Percentiles rank a stretch among this genome's conserved stretches.
Evolutionary conservation across 495 filamentous ascomycete species (phyloP).

Genomic region (Aspergillus kassunensis): DNA sequence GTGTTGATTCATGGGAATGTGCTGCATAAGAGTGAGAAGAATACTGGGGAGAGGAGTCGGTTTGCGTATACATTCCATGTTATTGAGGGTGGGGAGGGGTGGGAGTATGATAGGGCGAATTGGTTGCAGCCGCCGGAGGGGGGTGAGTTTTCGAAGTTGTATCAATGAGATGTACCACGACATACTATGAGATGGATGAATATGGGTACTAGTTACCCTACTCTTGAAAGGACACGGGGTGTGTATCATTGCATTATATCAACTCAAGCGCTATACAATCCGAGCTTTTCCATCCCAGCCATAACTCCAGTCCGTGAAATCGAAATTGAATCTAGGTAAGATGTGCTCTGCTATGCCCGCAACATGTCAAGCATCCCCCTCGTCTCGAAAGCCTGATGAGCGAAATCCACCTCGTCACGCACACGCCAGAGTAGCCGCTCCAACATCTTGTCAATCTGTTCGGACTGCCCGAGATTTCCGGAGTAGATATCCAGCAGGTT

Average conservation of each 20-base stretch:
- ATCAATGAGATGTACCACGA: conserved; percentile 17
- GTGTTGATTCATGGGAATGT: conserved; percentile 96
- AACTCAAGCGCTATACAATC: conserved; percentile 4
- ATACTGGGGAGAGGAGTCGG: conserved; percentile 74
- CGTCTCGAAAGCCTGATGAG: conserved; percentile 72
- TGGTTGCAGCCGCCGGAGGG: conserved; percentile 86
- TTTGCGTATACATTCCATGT: conserved; percentile 98
- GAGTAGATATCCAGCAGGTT: conserved; percentile 84
- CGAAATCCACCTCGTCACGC: conserved; percentile 70
- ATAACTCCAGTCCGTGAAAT: conserved; percentile 1
- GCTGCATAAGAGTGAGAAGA: conserved; percentile 93
- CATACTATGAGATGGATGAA: too few relatives aligned
- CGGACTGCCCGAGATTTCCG: conserved; percentile 68
- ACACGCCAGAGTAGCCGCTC: conserved; percentile 63
- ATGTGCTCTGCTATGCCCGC: conserved; percentile 22
- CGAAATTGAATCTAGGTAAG: too few relatives aligned
- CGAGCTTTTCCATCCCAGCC: not conserved
- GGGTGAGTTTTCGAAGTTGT: conserved; percentile 70
- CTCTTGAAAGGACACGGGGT: too few relatives aligned
- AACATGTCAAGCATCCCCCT: conserved; percentile 84
- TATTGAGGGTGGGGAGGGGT: conserved; percentile 79
- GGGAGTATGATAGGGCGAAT: conserved; percentile 78
- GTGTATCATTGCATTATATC: not conserved
- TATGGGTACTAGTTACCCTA: too few relatives aligned
- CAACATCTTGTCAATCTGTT: conserved; percentile 65